Evolutionary conservation across 805 yeast genomes (phyloP).

Genomic region (Lachancea quebecensis): DNA sequence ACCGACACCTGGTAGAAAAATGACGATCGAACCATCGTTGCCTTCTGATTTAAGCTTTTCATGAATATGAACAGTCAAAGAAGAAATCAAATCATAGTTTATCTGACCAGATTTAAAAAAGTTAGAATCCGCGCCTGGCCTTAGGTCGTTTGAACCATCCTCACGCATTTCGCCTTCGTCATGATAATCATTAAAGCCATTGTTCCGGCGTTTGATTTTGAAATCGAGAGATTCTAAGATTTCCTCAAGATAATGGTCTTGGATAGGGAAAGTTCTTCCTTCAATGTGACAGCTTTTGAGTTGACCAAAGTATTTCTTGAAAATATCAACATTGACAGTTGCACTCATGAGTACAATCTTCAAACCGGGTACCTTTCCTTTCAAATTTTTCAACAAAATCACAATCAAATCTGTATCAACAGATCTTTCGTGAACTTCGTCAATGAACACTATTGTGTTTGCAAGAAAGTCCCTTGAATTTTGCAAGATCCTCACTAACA

Average conservation of each 20-base stretch:
- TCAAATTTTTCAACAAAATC: constrained; percentile 80
- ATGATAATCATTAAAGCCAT: constrained; percentile 13
- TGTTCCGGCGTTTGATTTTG: constrained; percentile 34
- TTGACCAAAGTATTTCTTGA: constrained; percentile 55
- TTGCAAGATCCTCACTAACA: constrained; percentile 86
- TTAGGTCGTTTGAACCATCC: constrained; percentile 35
- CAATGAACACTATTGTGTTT: constrained; percentile 83
- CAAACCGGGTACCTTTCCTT: constrained; percentile 50
- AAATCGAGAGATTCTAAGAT: constrained; percentile 54
- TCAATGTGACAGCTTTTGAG: constrained; percentile 73
- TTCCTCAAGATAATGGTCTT: constrained; percentile 66
- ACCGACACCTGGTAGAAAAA: constrained; percentile 85
- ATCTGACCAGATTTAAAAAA: constrained; percentile 62
- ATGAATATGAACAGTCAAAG: constrained; percentile 50
- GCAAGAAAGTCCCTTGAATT: constrained; percentile 69
- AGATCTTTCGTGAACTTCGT: constrained; percentile 97
- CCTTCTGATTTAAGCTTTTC: constrained; percentile 34
- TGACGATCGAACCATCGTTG: constrained; percentile 65
- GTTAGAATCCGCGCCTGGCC: constrained; percentile 57
- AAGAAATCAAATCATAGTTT: constrained; percentile 65
- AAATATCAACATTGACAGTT: constrained; percentile 68
- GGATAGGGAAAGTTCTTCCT: constrained; percentile 90
- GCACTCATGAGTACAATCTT: constrained; percentile 95
- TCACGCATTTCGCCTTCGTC: constrained; percentile 16
- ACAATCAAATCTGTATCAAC: constrained; percentile 92